phyloP scores from a whole-genome alignment of 2,329 filamentous ascomycete genomes.

The Blastomyces emzantsi region DNA sequence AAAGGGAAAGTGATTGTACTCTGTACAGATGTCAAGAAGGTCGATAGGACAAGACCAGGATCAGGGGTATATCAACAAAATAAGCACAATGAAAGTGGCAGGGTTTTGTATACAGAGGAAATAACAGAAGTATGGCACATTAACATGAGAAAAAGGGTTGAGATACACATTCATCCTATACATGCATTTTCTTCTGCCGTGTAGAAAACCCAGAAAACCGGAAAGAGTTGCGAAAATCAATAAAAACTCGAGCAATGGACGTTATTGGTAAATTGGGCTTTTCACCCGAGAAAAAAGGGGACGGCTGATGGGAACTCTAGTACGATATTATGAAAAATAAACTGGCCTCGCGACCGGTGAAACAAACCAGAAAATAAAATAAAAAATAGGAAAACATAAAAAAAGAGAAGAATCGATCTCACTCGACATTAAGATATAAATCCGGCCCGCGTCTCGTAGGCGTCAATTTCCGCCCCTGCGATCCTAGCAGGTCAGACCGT shows the following conservation, averaged over 20 bases:
- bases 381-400: not conserved
- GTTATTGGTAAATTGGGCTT: no score
- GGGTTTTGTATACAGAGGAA: not conserved
- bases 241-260: no score
- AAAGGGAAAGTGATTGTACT: no score
- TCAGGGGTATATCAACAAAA: not conserved
- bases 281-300: not conserved
- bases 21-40: not conserved
- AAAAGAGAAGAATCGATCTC: conserved; percentile 3
- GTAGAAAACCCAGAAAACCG: not conserved
- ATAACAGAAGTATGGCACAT: not conserved
- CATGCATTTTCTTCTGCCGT: not conserved
- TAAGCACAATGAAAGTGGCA: not conserved
- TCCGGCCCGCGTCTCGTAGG: conserved; percentile 26
- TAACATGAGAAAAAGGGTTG: not conserved
- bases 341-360: not conserved
- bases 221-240: not conserved
- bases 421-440: conserved; percentile 28
- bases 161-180: not conserved
- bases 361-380: no score
- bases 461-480: conserved; percentile 25
- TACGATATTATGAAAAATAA: not conserved
- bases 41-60: not conserved
- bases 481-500: conserved; percentile 13
- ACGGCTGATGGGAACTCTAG: no score